A percentile compares a stretch with the other conserved stretches of the same genome.
Evolutionary conservation across 495 filamentous ascomycete genomes (phyloP).

Genomic region (Bryoglossum gracile): DNA sequence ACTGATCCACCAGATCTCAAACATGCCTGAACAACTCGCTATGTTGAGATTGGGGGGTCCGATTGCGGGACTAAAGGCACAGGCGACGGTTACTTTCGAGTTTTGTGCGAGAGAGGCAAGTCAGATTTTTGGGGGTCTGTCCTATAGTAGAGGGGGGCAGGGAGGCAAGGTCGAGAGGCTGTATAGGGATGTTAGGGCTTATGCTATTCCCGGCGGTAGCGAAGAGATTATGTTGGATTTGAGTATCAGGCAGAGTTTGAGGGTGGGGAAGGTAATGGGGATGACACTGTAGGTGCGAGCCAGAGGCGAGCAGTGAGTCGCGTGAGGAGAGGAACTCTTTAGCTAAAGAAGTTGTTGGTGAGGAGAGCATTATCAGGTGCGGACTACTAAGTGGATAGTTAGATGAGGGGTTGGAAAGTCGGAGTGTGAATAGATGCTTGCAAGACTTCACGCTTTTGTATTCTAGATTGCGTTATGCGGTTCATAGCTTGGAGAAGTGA

Average conservation of each 20-base stretch:
- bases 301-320: neutral
- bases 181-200: slow-evolving; percentile 94
- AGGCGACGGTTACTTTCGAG: slow-evolving; percentile 87
- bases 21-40: slow-evolving; percentile 90
- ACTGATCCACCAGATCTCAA: slow-evolving; percentile 82
- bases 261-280: slow-evolving; percentile 82
- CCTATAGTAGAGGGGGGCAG: slow-evolving; percentile 88
- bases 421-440: no score
- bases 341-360: no score
- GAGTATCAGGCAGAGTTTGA: slow-evolving; percentile 86
- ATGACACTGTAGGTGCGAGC: slow-evolving; percentile 73
- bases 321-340: no score
- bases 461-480: no score
- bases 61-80: slow-evolving; percentile 90
- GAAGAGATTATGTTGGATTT: slow-evolving; percentile 99
- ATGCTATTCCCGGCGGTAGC: slow-evolving; percentile 92
- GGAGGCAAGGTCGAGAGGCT: slow-evolving; percentile 93
- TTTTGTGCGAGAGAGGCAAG: slow-evolving; percentile 94
- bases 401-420: no score
- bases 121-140: slow-evolving; percentile 92
- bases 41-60: slow-evolving; percentile 94
- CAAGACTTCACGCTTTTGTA: no score
- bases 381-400: no score
- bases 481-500: no score
- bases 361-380: no score